phyloP scores from a whole-genome alignment of 371 early-diverging fungal genomes.

The Racocetra persica region DNA sequence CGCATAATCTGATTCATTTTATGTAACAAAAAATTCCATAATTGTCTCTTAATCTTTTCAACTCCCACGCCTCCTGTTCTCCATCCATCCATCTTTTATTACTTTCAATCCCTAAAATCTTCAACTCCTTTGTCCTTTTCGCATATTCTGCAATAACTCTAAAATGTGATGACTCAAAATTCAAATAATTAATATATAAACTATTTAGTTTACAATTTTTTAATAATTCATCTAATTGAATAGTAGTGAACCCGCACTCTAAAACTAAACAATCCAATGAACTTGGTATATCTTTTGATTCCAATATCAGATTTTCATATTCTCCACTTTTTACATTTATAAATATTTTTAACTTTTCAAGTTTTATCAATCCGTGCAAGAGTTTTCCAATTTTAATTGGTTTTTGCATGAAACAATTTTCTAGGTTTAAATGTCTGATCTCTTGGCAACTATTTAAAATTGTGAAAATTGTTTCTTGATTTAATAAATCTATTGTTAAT shows the following conservation, averaged over 20 bases:
- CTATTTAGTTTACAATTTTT: not conserved
- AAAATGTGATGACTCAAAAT: not conserved
- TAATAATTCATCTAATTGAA: slow-evolving; percentile 15
- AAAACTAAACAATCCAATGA: not conserved
- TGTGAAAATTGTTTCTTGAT: not conserved
- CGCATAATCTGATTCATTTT: too few species aligned
- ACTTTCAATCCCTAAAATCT: slow-evolving; percentile 6
- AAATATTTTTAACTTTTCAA: not conserved
- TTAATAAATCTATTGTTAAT: not conserved
- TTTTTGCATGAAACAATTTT: not conserved
- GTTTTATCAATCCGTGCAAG: not conserved
- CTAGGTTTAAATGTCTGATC: not conserved
- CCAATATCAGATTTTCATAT: not conserved
- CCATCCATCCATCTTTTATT: not conserved
- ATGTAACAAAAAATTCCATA: too few species aligned
- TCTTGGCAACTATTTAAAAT: not conserved
- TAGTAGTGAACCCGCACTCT: slow-evolving; percentile 7
- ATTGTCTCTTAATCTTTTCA: too few species aligned
- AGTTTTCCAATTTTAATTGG: not conserved
- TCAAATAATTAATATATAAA: slow-evolving; percentile 6
- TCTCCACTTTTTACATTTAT: not conserved
- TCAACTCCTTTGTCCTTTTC: not conserved
- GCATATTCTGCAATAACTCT: not conserved
- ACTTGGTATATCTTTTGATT: not conserved
- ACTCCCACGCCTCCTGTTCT: too few species aligned